Conservation (phyloP, 345 rosid species). For the Raphanus raphanistrum region DNA sequence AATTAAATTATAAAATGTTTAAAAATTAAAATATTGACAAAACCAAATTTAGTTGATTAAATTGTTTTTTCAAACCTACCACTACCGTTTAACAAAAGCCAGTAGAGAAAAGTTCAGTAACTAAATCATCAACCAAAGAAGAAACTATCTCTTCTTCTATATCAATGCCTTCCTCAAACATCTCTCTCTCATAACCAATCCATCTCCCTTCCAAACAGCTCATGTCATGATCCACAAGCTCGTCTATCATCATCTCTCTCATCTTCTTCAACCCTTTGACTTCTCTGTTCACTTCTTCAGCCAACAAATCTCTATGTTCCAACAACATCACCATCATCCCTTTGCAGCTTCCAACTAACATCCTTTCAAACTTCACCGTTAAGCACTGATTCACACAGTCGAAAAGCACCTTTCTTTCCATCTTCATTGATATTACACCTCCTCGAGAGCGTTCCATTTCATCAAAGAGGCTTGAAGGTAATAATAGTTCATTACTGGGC, state of each 20-base stretch:
- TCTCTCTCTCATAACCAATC: constrained; percentile 71
- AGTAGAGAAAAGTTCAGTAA: constrained; percentile 46
- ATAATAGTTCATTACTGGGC: constrained; percentile 37
- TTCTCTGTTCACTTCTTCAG: constrained; percentile 70
- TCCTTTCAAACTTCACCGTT: constrained; percentile 55
- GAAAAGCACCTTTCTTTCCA: constrained; percentile 58
- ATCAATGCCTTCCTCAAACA: constrained; percentile 57
- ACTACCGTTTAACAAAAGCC: constrained; percentile 11
- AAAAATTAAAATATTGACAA: not conserved
- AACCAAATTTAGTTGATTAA: not conserved
- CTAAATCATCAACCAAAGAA: constrained; percentile 63
- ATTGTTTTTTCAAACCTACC: no score
- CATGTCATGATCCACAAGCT: constrained; percentile 93
- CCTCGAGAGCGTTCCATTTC: constrained; percentile 54
- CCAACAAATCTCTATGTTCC: constrained; percentile 59
- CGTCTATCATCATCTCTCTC: constrained; percentile 87
- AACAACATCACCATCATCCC: constrained; percentile 48
- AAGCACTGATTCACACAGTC: constrained; percentile 75
- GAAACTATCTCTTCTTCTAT: constrained; percentile 56
- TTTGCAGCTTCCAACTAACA: constrained; percentile 54
- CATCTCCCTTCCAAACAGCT: constrained; percentile 76
- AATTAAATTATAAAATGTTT: not conserved
- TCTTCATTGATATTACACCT: constrained; percentile 40
- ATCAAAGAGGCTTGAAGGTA: constrained; percentile 68
- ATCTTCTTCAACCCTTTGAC: constrained; percentile 59